These are phyloP conservation scores for Phaeosphaeria sp. DNA, from an alignment of 2,329 filamentous ascomycete genomes.

Conservation along the genomic window DNA sequence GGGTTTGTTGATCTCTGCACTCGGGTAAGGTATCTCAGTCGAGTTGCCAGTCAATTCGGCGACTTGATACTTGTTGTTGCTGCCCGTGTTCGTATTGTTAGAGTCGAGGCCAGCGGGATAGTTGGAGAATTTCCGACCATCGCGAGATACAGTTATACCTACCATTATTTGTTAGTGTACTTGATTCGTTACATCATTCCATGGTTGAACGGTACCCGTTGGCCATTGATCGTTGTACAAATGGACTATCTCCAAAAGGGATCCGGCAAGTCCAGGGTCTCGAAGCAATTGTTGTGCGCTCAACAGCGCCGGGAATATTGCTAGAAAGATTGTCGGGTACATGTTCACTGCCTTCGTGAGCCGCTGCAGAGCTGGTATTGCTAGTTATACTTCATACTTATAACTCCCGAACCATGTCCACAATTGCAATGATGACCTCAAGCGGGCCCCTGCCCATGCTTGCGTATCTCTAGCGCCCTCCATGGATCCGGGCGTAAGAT, in stretches of 20 bases:
- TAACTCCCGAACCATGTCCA: constrained; percentile 2
- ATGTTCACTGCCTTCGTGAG: background rate
- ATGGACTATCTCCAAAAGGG: constrained; percentile 57
- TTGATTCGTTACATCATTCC: background rate
- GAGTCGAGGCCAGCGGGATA: constrained; percentile 59
- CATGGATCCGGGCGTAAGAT: too few species aligned
- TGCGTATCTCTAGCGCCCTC: background rate
- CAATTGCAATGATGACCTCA: constrained; percentile 16
- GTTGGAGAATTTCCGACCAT: constrained; percentile 60
- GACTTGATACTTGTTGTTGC: constrained; percentile 55
- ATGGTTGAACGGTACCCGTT: constrained; percentile 36
- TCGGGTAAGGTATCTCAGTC: constrained; percentile 54
- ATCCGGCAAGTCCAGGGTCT: constrained; percentile 51
- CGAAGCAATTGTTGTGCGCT: constrained; percentile 23
- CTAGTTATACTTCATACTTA: constrained; percentile 1
- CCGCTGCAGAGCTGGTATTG: background rate
- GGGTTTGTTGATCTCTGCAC: constrained; percentile 54
- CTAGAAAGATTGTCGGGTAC: constrained; percentile 5
- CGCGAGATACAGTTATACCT: constrained; percentile 60
- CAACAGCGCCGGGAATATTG: constrained; percentile 13
- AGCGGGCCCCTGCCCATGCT: background rate
- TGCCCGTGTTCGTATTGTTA: constrained; percentile 54
- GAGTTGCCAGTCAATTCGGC: constrained; percentile 54
- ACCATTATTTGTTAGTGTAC: background rate
- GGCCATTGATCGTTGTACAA: constrained; percentile 60